Percentiles rank a stretch among this genome's conserved stretches.
Conservation (phyloP, 352 stramenopile species). For the Globisporangium carolinianum region DNA sequence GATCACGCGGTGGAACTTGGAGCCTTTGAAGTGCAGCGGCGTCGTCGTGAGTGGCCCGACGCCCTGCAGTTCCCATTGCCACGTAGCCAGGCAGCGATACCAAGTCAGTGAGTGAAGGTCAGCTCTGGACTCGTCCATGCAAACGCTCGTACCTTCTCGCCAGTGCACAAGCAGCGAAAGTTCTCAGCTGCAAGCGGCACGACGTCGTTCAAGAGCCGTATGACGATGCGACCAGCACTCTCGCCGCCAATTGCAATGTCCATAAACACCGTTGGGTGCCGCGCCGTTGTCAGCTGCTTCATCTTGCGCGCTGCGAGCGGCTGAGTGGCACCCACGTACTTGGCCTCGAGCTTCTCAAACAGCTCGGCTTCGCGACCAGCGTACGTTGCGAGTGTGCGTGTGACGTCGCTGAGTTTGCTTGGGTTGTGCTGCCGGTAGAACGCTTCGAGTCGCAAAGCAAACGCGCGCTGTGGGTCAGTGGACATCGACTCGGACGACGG, state of each 20-base stretch:
- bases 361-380: constrained; percentile 55
- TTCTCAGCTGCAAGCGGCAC: constrained; percentile 95
- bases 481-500: constrained; percentile 11
- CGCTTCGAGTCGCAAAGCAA: constrained; percentile 26
- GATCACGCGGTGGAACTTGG: constrained; percentile 90
- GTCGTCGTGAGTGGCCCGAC: constrained; percentile 12
- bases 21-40: constrained; percentile 79
- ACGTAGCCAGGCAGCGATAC: background rate
- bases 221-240: constrained; percentile 86
- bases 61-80: constrained; percentile 10
- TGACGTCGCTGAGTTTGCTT: constrained; percentile 36
- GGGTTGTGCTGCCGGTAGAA: constrained; percentile 78
- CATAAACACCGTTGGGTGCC: constrained; percentile 92
- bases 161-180: constrained; percentile 84
- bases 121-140: background rate
- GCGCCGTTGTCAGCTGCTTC: constrained; percentile 37
- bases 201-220: constrained; percentile 92
- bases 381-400: constrained; percentile 51
- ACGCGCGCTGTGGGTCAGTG: no score
- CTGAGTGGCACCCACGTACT: constrained; percentile 33
- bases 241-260: constrained; percentile 87
- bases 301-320: constrained; percentile 39
- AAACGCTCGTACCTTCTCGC: constrained; percentile 50
- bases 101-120: background rate
- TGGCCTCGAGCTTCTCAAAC: constrained; percentile 58